Base-by-base conservation (phyloP, 1,284 basidiomycete species). In the Rhodotorula sp. region DNA sequence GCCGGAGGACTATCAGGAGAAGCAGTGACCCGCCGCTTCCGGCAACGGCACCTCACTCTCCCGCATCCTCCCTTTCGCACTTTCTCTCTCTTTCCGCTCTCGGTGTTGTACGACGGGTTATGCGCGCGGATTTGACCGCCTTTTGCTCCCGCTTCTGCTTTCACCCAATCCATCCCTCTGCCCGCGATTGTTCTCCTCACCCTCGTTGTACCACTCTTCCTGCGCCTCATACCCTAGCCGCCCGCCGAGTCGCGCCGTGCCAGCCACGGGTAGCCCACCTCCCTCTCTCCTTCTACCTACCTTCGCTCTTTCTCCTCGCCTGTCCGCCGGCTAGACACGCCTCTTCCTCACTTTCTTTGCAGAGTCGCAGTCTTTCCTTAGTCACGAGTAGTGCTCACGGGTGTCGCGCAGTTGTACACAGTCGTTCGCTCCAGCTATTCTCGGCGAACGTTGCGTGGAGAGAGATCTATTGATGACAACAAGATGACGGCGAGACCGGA, bases 1-100 rank as follows among this genome's bases (percentile, higher is more conserved):
- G 53, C 70, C 73, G 2, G 65, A 64, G 3, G 44, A 27, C 27
- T 48, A 61, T 23, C 44, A 49, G 45, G 50, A 50, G 34, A 48
- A 34, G 44, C 53, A 44, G n/a, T 44, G 53, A 16, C 14, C 23
- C 23, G 21, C 49, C 49, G 21, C 14, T 50, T 16, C 23, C 14
- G 8, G 21, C 21, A 19, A 16, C 16, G 48, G 16, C 48, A 19
- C 14, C 17, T 49, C 14, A 19, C 48, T 54, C 14, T 10, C 48
- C 48, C 48, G 16, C 48, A 14, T 49, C 48, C 16, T 49, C 16
- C 14, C 16, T 21, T 8, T 19, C 16, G 16, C 48, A 4, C 23
- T 25, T 25, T 23, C 27, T 53, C n/a, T 53, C 25, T 27, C n/a
- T 25, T 25, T 52, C n/a, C 10, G n/a, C 13, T 53, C n/a, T 49